Conservation (phyloP, 352 stramenopile species). For the Plasmopara muralis region DNA sequence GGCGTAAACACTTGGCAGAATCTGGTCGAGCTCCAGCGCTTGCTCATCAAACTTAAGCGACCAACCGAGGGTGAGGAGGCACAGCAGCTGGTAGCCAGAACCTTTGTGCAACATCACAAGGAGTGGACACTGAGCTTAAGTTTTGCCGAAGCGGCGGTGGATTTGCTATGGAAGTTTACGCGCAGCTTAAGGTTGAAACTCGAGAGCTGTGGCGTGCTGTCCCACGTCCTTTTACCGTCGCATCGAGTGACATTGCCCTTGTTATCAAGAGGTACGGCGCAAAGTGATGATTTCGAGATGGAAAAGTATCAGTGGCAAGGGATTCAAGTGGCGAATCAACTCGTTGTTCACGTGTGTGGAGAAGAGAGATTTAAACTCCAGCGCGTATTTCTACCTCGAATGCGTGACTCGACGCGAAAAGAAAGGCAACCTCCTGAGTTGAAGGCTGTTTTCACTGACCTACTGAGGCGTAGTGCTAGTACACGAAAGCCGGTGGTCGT, state of each 20-base stretch:
- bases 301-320: constrained; percentile 27
- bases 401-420: constrained; percentile 2
- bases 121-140: constrained; percentile 32
- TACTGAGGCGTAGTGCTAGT: constrained; percentile 24
- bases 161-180: constrained; percentile 41
- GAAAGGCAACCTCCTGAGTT: constrained; percentile 30
- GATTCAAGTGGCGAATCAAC: constrained; percentile 12
- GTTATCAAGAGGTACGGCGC: constrained; percentile 12
- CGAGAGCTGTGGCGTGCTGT: constrained; percentile 34
- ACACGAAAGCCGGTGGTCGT: constrained; percentile 31
- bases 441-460: constrained; percentile 26
- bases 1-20: constrained; percentile 43
- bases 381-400: constrained; percentile 17
- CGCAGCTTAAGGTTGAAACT: constrained; percentile 36
- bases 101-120: constrained; percentile 20
- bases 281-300: not conserved
- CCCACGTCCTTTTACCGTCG: constrained; percentile 20
- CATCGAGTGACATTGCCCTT: constrained; percentile 17
- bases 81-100: constrained; percentile 11
- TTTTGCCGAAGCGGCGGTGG: constrained; percentile 24
- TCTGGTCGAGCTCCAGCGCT: constrained; percentile 38
- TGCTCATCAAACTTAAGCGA: constrained; percentile 27
- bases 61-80: constrained; percentile 7
- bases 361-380: constrained; percentile 21
- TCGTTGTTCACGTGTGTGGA: constrained; percentile 10